These are phyloP conservation scores for Myrmaecium sp. DNA, from an alignment of 2,329 filamentous ascomycete genomes.

Conservation along the genomic window DNA sequence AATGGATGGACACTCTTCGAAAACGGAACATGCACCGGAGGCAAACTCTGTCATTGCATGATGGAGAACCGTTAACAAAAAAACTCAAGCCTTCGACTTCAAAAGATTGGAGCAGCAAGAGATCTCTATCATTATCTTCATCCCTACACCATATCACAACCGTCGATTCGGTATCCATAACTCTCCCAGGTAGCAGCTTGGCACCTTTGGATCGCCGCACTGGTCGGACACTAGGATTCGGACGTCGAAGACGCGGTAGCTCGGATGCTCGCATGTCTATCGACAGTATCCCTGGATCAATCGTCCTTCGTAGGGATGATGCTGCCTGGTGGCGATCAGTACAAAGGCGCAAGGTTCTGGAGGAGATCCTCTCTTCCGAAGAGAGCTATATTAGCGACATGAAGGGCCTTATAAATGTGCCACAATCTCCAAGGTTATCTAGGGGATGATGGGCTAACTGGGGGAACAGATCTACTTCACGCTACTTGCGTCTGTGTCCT, in stretches of 20 bases:
- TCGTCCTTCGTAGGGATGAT: constrained; percentile 41
- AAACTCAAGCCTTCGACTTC: constrained; percentile 1
- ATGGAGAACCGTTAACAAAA: constrained; percentile 9
- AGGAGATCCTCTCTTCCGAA: constrained; percentile 75
- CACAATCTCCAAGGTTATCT: constrained; percentile 21
- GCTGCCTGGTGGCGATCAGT: constrained; percentile 53
- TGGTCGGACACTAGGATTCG: constrained; percentile 31
- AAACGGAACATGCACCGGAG: constrained; percentile 30
- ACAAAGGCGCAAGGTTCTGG: constrained; percentile 62
- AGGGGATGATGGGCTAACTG: background rate
- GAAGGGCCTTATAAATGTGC: constrained; percentile 75
- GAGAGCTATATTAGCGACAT: constrained; percentile 78
- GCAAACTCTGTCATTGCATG: constrained; percentile 18
- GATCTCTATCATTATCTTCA: constrained; percentile 45
- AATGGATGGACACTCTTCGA: constrained; percentile 57
- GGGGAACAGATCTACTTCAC: constrained; percentile 31
- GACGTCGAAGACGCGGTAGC: constrained; percentile 38
- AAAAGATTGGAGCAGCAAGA: constrained; percentile 16
- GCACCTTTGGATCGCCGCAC: constrained; percentile 45
- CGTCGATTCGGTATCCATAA: constrained; percentile 66
- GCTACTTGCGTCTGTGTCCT: constrained; percentile 52
- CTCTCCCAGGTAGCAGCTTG: constrained; percentile 55
- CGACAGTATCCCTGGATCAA: constrained; percentile 34
- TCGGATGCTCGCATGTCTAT: constrained; percentile 44
- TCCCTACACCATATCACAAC: constrained; percentile 68